A percentile compares a stretch with the other conserved stretches of the same genome.
phyloP scores from a whole-genome alignment of 2,329 filamentous ascomycete genomes.

The Gyromitra esculenta region DNA sequence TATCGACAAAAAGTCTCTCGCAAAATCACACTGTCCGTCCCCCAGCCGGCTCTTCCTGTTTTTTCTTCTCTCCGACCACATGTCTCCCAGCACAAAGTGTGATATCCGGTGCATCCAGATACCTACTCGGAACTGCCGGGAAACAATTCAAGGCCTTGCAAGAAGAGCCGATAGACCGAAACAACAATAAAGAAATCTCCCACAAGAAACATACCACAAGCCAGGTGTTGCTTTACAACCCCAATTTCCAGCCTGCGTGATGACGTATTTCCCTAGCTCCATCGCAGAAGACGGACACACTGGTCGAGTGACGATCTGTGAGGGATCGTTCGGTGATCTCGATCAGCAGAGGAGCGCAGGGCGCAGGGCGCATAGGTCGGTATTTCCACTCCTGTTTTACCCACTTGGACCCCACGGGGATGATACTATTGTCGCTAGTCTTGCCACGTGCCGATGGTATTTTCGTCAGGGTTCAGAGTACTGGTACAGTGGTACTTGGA shows the following conservation, averaged over 20 bases:
- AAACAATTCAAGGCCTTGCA: neutral
- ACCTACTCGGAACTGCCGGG: neutral
- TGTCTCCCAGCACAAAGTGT: neutral
- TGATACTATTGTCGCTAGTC: neutral
- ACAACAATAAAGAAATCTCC: neutral
- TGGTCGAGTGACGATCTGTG: neutral
- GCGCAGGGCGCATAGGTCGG: neutral
- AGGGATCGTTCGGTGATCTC: neutral
- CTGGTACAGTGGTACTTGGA: too few relatives aligned
- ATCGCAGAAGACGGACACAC: neutral
- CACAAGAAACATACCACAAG: neutral
- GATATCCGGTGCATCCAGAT: neutral
- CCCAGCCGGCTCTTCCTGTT: neutral
- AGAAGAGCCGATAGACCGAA: neutral
- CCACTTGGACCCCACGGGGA: neutral
- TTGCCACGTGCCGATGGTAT: neutral
- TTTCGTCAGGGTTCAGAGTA: neutral
- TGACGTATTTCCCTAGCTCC: neutral
- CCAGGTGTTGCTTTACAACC: too few relatives aligned
- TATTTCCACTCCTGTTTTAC: neutral
- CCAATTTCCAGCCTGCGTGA: neutral
- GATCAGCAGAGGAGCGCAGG: neutral
- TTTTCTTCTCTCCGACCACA: neutral
- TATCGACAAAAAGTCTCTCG: too few relatives aligned
- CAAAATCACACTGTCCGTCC: neutral